phyloP scores from a whole-genome alignment of 2,329 filamentous ascomycete species.

The Fusarium stilboides region DNA sequence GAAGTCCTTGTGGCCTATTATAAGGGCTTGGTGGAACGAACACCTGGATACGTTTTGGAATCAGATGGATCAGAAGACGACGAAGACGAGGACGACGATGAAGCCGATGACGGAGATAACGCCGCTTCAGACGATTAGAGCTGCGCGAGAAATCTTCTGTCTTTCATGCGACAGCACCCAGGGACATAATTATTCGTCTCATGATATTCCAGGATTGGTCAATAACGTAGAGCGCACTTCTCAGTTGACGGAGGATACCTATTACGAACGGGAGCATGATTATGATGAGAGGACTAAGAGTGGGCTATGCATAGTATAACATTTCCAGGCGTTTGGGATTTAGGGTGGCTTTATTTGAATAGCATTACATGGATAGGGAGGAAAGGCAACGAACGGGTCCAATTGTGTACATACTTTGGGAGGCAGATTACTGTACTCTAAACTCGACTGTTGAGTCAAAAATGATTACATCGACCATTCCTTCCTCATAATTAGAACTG shows the following conservation, averaged over 20 bases:
- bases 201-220: slow-evolving; percentile 1
- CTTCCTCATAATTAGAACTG: not conserved
- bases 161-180: slow-evolving; percentile 10
- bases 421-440: slow-evolving; percentile 25
- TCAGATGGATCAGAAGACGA: slow-evolving; percentile 54
- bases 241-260: not conserved
- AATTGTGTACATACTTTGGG: slow-evolving; percentile 38
- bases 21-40: slow-evolving; percentile 82
- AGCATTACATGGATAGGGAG: slow-evolving; percentile 39
- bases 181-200: slow-evolving; percentile 7
- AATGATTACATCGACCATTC: not conserved
- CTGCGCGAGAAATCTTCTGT: slow-evolving; percentile 11
- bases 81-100: slow-evolving; percentile 48
- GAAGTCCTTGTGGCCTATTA: slow-evolving; percentile 97
- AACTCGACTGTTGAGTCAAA: slow-evolving; percentile 19
- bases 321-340: slow-evolving; percentile 47
- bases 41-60: slow-evolving; percentile 69
- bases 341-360: slow-evolving; percentile 35
- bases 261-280: slow-evolving; percentile 27
- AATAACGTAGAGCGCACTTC: not conserved
- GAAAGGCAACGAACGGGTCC: slow-evolving; percentile 26
- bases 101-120: slow-evolving; percentile 42
- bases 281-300: slow-evolving; percentile 23
- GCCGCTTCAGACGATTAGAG: slow-evolving; percentile 21
- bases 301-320: slow-evolving; percentile 41